Percentiles rank a stretch among this genome's conserved stretches.
Conservation (phyloP, 768 basidiomycete species). For the Coprinellus micaceus region DNA sequence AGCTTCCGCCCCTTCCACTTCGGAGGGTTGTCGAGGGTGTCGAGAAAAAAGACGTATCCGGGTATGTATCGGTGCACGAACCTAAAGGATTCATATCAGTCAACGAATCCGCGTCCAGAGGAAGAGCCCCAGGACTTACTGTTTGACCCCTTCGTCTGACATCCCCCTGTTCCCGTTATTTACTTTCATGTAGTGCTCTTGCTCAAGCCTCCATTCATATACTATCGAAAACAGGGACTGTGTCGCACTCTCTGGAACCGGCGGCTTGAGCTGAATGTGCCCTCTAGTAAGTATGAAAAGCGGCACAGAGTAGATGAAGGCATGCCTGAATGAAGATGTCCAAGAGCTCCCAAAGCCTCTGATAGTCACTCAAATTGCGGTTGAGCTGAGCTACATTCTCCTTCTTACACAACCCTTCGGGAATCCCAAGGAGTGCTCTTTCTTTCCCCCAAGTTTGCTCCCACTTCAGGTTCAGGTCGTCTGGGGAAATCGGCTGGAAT, state of each 20-base stretch:
- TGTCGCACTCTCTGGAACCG: conserved; percentile 19
- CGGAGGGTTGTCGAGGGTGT: not conserved
- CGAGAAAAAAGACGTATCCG: conserved; percentile 17
- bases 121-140: conserved; percentile 36
- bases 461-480: conserved; percentile 56
- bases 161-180: conserved; percentile 84
- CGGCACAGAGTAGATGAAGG: conserved; percentile 5
- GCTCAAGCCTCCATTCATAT: conserved; percentile 86
- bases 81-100: conserved; percentile 30
- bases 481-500: conserved; percentile 59
- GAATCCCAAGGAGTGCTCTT: conserved; percentile 31
- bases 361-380: conserved; percentile 53
- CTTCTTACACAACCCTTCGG: conserved; percentile 36
- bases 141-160: conserved; percentile 73
- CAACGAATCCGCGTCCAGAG: not conserved
- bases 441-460: conserved; percentile 40
- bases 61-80: conserved; percentile 84
- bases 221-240: conserved; percentile 48
- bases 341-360: conserved; percentile 65
- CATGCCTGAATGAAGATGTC: conserved; percentile 75
- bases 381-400: conserved; percentile 65
- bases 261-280: conserved; percentile 27
- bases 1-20: conserved; percentile 44
- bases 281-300: not conserved
- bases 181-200: conserved; percentile 87